Evolutionary conservation across 768 basidiomycete genomes (phyloP).

Genomic region (Amanita exitialis): DNA sequence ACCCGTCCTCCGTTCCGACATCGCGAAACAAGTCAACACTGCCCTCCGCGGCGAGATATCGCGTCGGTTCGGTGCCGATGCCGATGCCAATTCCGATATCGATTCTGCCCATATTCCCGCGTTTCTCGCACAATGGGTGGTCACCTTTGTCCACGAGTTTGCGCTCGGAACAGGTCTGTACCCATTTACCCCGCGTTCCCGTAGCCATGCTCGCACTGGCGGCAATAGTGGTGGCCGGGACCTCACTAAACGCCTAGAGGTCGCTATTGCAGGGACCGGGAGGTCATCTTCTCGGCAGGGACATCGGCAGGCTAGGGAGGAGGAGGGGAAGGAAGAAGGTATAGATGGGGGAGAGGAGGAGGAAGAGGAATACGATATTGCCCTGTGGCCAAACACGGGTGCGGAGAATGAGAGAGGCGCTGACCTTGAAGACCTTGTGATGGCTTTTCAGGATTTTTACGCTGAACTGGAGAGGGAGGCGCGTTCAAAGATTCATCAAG

Average conservation of each 20-base stretch:
- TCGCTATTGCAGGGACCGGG: neutral
- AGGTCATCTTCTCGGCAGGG: neutral
- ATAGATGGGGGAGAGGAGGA: conserved; percentile 12
- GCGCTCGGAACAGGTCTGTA: conserved; percentile 44
- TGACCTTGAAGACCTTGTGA: conserved; percentile 35
- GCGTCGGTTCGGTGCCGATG: too few species aligned
- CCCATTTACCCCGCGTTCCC: conserved; percentile 37
- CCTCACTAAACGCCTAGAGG: neutral
- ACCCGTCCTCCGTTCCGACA: neutral
- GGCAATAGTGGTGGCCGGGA: neutral
- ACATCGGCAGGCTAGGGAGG: neutral
- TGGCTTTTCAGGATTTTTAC: conserved; percentile 66
- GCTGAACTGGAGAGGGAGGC: conserved; percentile 48
- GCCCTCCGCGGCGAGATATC: too few species aligned
- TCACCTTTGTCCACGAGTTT: conserved; percentile 49
- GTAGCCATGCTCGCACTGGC: neutral
- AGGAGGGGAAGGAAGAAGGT: conserved; percentile 6
- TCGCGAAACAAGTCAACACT: too few species aligned
- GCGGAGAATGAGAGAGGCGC: conserved; percentile 19
- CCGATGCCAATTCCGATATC: too few species aligned
- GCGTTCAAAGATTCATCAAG: conserved; percentile 22
- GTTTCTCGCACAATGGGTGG: conserved; percentile 36
- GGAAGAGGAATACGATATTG: conserved; percentile 28
- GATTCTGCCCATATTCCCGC: too few species aligned
- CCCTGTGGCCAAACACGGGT: conserved; percentile 18